Percentiles rank a stretch among this genome's conserved stretches.
These are phyloP conservation scores for Colletotrichum lindemuthianum DNA, from an alignment of 2,329 filamentous ascomycete genomes.

Conservation along the genomic window DNA sequence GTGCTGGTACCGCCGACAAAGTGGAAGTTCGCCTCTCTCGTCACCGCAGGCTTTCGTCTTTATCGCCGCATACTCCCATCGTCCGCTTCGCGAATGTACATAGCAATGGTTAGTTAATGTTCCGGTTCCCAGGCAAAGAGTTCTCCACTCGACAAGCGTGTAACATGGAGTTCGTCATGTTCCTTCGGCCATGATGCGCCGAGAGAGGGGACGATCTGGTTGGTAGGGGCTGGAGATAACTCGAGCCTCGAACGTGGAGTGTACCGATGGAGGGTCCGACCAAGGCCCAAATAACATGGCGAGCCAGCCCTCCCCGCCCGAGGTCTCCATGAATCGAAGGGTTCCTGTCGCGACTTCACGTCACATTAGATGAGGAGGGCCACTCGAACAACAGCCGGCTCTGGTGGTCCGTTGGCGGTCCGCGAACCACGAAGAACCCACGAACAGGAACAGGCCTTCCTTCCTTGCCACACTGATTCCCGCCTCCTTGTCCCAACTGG, in stretches of 20 bases:
- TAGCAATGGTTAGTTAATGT: neutral
- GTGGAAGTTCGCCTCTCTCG: slow-evolving; percentile 12
- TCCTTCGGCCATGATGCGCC: slow-evolving; percentile 14
- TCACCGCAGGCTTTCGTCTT: slow-evolving; percentile 18
- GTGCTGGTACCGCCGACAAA: slow-evolving; percentile 16
- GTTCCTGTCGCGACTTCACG: slow-evolving; percentile 12
- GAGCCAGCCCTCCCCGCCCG: neutral
- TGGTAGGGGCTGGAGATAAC: slow-evolving; percentile 14
- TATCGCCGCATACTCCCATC: slow-evolving; percentile 3
- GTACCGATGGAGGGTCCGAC: neutral
- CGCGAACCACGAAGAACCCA: slow-evolving; percentile 9
- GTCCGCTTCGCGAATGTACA: neutral
- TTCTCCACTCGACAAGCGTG: slow-evolving; percentile 24
- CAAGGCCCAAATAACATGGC: neutral
- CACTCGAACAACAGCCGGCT: slow-evolving; percentile 29
- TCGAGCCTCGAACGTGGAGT: neutral
- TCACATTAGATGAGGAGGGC: slow-evolving; percentile 15
- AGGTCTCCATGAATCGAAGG: slow-evolving; percentile 10
- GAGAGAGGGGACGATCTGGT: slow-evolving; percentile 11
- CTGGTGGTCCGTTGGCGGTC: slow-evolving; percentile 15
- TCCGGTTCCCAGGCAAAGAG: neutral
- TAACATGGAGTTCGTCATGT: slow-evolving; percentile 5
- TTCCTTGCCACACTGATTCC: neutral
- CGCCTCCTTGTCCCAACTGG: slow-evolving; percentile 9
- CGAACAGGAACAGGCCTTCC: slow-evolving; percentile 12